phyloP scores from a whole-genome alignment of 2,329 filamentous ascomycete genomes.

The Fusarium ambrosium region DNA sequence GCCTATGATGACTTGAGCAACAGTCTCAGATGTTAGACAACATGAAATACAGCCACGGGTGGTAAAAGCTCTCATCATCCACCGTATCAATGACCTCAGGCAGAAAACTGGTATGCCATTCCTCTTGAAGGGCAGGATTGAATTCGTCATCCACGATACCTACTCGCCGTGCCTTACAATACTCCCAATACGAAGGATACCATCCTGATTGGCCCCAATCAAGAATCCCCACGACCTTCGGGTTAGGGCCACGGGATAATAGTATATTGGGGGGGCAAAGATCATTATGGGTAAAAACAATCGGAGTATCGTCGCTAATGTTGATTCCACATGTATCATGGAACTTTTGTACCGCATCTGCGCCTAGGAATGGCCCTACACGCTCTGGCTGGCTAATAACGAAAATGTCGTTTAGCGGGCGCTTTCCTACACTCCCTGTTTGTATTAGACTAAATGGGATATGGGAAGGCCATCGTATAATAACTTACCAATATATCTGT shows the following conservation, averaged over 20 bases:
- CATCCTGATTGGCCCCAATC: slow-evolving; percentile 51
- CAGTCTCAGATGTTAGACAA: slow-evolving; percentile 4
- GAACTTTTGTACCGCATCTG: slow-evolving; percentile 48
- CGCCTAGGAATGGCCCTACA: slow-evolving; percentile 48
- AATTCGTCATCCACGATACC: slow-evolving; percentile 39
- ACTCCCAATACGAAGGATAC: slow-evolving; percentile 53
- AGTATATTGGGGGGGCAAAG: slow-evolving; percentile 46
- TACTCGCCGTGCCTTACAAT: slow-evolving; percentile 47
- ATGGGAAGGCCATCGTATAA: background rate
- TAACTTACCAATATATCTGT: slow-evolving; percentile 36
- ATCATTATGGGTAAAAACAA: slow-evolving; percentile 47
- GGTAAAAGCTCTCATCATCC: slow-evolving; percentile 49
- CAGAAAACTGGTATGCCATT: slow-evolving; percentile 50
- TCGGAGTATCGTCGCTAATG: slow-evolving; percentile 39
- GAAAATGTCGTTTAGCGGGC: slow-evolving; percentile 51
- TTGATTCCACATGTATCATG: slow-evolving; percentile 50
- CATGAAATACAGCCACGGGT: slow-evolving; percentile 51
- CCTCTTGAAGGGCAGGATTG: slow-evolving; percentile 41
- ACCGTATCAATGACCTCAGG: slow-evolving; percentile 49
- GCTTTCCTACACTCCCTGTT: slow-evolving; percentile 47
- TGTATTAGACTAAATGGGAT: slow-evolving; percentile 19
- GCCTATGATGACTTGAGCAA: background rate
- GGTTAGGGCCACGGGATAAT: slow-evolving; percentile 29
- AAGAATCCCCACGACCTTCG: slow-evolving; percentile 42
- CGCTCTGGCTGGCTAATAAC: slow-evolving; percentile 37